phyloP scores from a whole-genome alignment of 2,329 filamentous ascomycete species.

The Ceratocystis eucalypticola region DNA sequence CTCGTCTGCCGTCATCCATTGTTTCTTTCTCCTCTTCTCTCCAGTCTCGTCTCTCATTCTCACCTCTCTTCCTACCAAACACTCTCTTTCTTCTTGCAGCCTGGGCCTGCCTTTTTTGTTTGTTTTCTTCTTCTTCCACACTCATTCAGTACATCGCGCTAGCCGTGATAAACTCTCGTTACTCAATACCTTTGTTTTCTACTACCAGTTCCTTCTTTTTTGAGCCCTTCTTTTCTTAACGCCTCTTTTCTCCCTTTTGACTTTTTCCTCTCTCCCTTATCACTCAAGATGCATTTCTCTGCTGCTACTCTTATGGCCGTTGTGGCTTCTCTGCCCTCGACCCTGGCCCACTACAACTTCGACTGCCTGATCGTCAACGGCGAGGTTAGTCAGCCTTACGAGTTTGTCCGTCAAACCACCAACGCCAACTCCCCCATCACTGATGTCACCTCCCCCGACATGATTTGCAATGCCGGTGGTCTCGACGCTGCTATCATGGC shows the following conservation, averaged over 20 bases:
- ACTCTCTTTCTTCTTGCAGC: slow-evolving; percentile 8
- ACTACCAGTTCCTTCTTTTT: background rate
- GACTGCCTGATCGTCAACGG: slow-evolving; percentile 34
- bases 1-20: background rate
- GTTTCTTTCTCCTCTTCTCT: background rate
- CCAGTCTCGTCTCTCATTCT: slow-evolving; percentile 10
- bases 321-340: slow-evolving; percentile 23
- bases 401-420: slow-evolving; percentile 38
- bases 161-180: slow-evolving; percentile 2
- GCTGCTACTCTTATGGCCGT: slow-evolving; percentile 23
- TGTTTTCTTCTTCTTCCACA: slow-evolving; percentile 3
- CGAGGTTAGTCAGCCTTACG: slow-evolving; percentile 32
- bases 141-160: slow-evolving; percentile 6
- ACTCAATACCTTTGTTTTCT: background rate
- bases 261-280: background rate
- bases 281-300: slow-evolving; percentile 23
- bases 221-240: background rate
- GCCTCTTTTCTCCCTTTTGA: background rate
- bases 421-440: slow-evolving; percentile 33
- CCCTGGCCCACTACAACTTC: slow-evolving; percentile 33
- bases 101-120: slow-evolving; percentile 3
- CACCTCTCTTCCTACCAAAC: background rate
- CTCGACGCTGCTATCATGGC: slow-evolving; percentile 12
- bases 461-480: slow-evolving; percentile 24
- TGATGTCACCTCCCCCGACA: slow-evolving; percentile 28